These are phyloP conservation scores for Mollisiaceae sp. DNA, from an alignment of 2,329 filamentous ascomycete species.

Conservation along the genomic window DNA sequence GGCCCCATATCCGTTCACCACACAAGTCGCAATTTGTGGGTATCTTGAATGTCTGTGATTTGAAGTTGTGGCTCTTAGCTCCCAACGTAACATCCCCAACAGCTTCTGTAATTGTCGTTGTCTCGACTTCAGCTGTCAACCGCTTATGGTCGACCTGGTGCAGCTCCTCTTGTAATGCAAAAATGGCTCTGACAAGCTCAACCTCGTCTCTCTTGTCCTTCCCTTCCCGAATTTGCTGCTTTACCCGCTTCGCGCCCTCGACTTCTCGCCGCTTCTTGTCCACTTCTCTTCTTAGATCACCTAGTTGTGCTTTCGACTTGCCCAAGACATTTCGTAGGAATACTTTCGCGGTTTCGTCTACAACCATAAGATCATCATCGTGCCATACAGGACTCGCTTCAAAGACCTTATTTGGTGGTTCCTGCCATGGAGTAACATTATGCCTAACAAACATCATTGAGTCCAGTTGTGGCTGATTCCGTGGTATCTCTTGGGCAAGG, in stretches of 20 bases:
- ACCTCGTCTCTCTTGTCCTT: conserved; percentile 90
- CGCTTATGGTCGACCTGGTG: conserved; percentile 85
- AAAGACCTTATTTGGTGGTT: conserved; percentile 83
- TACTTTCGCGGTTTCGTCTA: conserved; percentile 85
- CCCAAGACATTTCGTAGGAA: conserved; percentile 90
- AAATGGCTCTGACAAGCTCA: conserved; percentile 80
- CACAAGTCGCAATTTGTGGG: conserved; percentile 98
- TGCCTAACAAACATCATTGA: conserved; percentile 98
- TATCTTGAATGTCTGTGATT: conserved; percentile 98
- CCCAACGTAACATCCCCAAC: conserved; percentile 93
- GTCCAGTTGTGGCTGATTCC: conserved; percentile 88
- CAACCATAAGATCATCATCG: conserved; percentile 85
- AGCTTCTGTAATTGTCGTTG: conserved; percentile 85
- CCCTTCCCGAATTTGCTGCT: conserved; percentile 79
- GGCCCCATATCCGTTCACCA: conserved; percentile 94
- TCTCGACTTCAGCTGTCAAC: conserved; percentile 89
- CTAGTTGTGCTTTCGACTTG: conserved; percentile 86
- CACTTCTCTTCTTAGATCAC: conserved; percentile 79
- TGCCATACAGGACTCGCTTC: conserved; percentile 98
- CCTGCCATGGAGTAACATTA: conserved; percentile 82
- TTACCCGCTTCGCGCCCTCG: conserved; percentile 73
- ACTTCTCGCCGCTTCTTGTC: conserved; percentile 88
- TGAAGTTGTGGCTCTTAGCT: conserved; percentile 96
- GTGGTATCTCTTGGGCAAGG: conserved; percentile 78
- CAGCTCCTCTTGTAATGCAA: conserved; percentile 81